Percentiles rank a stretch among this genome's conserved stretches.
phyloP scores from a whole-genome alignment of 1,284 basidiomycete genomes.

The Fomes fomentarius region DNA sequence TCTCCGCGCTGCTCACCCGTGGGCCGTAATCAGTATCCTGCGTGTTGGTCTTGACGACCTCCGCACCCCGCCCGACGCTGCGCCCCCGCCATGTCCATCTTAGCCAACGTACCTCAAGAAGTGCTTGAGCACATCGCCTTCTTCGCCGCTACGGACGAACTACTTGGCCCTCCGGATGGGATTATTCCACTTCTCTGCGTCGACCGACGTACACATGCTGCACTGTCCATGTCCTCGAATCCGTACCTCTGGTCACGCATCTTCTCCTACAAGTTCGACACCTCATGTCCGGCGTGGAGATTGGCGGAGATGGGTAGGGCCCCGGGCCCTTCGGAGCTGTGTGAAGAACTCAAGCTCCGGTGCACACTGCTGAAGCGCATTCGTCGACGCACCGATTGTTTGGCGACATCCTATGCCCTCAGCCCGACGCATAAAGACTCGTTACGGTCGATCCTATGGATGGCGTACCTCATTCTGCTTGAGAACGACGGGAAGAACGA shows the following conservation, averaged over 20 bases:
- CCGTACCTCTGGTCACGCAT: constrained; percentile 50
- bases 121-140: constrained; percentile 45
- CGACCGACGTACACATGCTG: constrained; percentile 38
- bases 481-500: constrained; percentile 59
- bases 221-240: constrained; percentile 37
- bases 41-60: constrained; percentile 6
- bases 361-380: constrained; percentile 58
- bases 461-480: constrained; percentile 56
- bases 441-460: constrained; percentile 46
- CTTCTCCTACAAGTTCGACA: constrained; percentile 48
- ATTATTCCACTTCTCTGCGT: constrained; percentile 41
- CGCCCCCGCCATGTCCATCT: constrained; percentile 11
- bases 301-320: constrained; percentile 23
- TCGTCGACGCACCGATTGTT: constrained; percentile 42
- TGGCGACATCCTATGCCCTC: constrained; percentile 21
- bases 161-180: constrained; percentile 36
- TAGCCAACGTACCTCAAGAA: constrained; percentile 40
- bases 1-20: neutral
- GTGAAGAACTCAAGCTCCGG: constrained; percentile 48
- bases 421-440: constrained; percentile 32
- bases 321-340: constrained; percentile 31
- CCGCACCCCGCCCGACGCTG: neutral
- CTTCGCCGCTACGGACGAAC: constrained; percentile 36
- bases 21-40: too few relatives aligned
- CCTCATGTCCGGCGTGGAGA: constrained; percentile 30